Evolutionary conservation across 1,284 basidiomycete genomes (phyloP), one percentile per base, ranked within the genome.

Genomic region (Trametes polyzona): DNA sequence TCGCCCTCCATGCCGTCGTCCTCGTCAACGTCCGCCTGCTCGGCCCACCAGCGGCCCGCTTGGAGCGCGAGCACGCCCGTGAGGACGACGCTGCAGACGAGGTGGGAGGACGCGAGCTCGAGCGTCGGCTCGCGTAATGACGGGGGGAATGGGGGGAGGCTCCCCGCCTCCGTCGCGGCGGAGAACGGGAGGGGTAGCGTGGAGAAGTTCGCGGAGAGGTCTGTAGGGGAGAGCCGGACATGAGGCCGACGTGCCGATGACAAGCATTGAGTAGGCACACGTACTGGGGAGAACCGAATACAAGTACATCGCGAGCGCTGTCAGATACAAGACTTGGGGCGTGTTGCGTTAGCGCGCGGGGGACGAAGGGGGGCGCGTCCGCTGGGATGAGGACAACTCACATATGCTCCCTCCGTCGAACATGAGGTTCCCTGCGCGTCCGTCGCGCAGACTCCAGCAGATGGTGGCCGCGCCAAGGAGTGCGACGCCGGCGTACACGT

Each of bases 401-500:
- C 90, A 89, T 65, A 92, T 86, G 69, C 90, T 92, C 40, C 86
- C 91, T 21, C 90, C 90, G 65, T 93, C 90, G 67, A 93, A 93
- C 90, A 93, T 92, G 66, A 93, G 76, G 71, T 93, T 93, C 33
- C 83, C 88, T 2, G 90, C 91, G 63, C 83, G 74, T 8, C 88
- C 84, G 62, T 93, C 90, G 24, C 82, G 77, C 60, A 92, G 76
- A 69, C 88, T 92, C 86, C 86, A 89, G 17, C 90, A 74, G 53
- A 92, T 83, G 40, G 86, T 87, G 23, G 77, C 70, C 2, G 76
- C 87, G 4, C 90, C 90, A 21, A 86, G 71, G 5, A 76, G 40
- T 32, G 84, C 80, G 37, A 91, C 73, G 16, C 75, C 74, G 16
- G 72, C 77, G 40, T 90, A 78, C 37, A 84, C 67, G 60, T 83